A percentile compares a stretch with the other conserved stretches of the same genome.
Evolutionary conservation across 2,329 filamentous ascomycete genomes (phyloP).

Genomic region (Pyrenochaeta sp.): DNA sequence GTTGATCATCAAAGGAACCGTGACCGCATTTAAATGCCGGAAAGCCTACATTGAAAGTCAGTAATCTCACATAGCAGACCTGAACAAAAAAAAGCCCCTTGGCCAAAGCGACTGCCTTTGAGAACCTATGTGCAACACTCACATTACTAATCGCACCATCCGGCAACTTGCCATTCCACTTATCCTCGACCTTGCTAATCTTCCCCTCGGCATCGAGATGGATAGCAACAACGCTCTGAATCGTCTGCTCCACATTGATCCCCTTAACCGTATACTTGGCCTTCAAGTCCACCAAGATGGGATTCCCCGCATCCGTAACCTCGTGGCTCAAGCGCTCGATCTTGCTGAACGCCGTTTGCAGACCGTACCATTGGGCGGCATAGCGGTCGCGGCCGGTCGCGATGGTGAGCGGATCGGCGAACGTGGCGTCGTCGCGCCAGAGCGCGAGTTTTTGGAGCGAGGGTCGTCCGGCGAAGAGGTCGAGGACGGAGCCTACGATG

Average conservation of each 20-base stretch:
- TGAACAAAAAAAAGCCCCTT: too few species aligned
- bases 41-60: constrained; percentile 55
- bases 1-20: constrained; percentile 59
- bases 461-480: constrained; percentile 68
- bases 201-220: constrained; percentile 52
- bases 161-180: constrained; percentile 62
- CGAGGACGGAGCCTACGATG: constrained; percentile 65
- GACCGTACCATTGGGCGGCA: constrained; percentile 65
- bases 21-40: constrained; percentile 60
- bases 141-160: constrained; percentile 60
- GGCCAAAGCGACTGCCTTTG: too few species aligned
- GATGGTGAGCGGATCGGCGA: constrained; percentile 66
- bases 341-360: constrained; percentile 64
- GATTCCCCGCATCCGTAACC: constrained; percentile 64
- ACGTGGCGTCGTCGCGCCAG: constrained; percentile 66
- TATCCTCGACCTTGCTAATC: constrained; percentile 62
- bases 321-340: constrained; percentile 64
- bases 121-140: too few species aligned
- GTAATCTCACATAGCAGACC: too few species aligned
- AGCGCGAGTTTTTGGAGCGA: constrained; percentile 66
- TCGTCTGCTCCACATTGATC: constrained; percentile 59
- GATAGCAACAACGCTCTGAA: constrained; percentile 59
- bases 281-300: constrained; percentile 64
- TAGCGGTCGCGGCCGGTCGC: constrained; percentile 63
- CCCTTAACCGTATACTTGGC: constrained; percentile 63